phyloP scores from a whole-genome alignment of 73 alveolate genomes.

The Paraurostyla sp. region DNA sequence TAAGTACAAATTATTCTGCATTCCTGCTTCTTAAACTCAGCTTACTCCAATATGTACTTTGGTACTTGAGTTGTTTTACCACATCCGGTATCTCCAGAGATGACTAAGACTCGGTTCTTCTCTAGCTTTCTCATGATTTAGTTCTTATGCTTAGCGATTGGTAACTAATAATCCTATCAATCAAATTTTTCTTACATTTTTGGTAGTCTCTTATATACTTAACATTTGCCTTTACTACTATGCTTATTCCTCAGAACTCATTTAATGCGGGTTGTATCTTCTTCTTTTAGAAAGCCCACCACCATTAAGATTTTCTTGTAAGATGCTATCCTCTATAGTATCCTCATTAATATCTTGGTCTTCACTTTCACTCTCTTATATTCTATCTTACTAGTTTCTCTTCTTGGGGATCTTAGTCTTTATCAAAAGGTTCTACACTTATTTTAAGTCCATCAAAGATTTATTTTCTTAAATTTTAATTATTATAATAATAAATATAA shows the following conservation, averaged over 20 bases:
- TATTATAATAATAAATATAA: no score
- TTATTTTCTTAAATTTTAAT: no score
- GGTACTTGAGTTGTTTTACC: conserved; percentile 97
- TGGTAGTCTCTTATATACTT: conserved; percentile 35
- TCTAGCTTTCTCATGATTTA: conserved; percentile 77
- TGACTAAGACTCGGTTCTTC: conserved; percentile 78
- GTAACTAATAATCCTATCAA: conserved; percentile 55
- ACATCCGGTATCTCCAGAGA: conserved; percentile 96
- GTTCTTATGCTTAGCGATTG: conserved; percentile 74
- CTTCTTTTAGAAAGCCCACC: conserved; percentile 49
- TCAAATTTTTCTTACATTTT: conserved; percentile 22
- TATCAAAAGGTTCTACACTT: background rate
- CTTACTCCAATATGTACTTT: conserved; percentile 74
- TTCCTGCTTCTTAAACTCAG: conserved; percentile 64
- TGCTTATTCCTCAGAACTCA: background rate
- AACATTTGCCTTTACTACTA: background rate
- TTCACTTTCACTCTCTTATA: background rate
- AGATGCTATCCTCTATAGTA: background rate
- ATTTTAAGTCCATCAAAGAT: conserved; percentile 14
- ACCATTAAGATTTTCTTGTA: no score
- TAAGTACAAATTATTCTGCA: conserved; percentile 87
- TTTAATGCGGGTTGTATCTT: background rate
- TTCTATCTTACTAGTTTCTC: background rate
- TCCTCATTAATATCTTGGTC: background rate
- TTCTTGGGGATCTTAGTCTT: conserved; percentile 20